Evolutionary conservation across 2,329 filamentous ascomycete genomes (phyloP), one percentile per base, ranked within the genome.

Genomic region (Colletotrichum godetiae): DNA sequence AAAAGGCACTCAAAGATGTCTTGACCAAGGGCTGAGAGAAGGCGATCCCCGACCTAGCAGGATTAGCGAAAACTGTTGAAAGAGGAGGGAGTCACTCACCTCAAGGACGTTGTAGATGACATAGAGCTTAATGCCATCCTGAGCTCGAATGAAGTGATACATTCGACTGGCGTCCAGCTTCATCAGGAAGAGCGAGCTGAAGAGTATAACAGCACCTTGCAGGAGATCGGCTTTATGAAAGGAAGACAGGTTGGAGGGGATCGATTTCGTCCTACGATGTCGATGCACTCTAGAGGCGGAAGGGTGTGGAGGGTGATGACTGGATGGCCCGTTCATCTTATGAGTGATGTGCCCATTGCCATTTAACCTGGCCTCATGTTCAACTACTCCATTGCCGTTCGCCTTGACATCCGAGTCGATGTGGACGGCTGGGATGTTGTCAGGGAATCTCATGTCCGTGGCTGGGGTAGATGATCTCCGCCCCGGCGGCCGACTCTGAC

Each of bases 21-120:
- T 82, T 99, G 97, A 0, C 97, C 97, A 3, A 99, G 88, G 0
- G 97, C 96, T 0, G 95, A 95, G 35, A 98, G 90, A 0, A 99
- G 88, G 8, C 95, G 93, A 82, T 99, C 97, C 67, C 93, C 93
- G 2, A 97, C 94, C 85, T 87, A 46, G 8, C 37, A 65, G 53
- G 68, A 69, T 68, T 24, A 70, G 29, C 3, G 27, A 11, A 6
- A 6, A 33, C 19, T 27, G 7, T 22, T 22, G 24, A 11, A 55
- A 58, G 52, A 19, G 0, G 2, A 19, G 22, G 10, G 2, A 52
- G 12, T 19, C n/a, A 12, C 81, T 73, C 79, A 92, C 91, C 83
- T 99, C 97, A 5, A 99, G 90, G 42, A 98, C 94, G 79, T 99
- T 99, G 87, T 98, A 99, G 68, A 99, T 98, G 72, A 99, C 97